Conservation (phyloP, 768 basidiomycete genomes). For the Boletus rubescentipes region DNA sequence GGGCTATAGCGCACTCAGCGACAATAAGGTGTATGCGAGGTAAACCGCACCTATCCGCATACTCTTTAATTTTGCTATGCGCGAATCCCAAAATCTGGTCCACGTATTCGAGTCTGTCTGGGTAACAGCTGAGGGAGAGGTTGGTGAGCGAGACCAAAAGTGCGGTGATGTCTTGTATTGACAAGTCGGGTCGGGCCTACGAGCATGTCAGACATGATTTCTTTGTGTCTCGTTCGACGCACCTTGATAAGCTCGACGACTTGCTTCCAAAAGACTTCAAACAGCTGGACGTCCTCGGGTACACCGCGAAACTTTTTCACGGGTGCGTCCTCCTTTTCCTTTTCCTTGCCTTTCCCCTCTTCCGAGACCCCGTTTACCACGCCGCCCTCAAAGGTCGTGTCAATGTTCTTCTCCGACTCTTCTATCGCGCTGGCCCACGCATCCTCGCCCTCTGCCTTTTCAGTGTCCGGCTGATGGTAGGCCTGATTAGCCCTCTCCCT, state of each 20-base stretch:
- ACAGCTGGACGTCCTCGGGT: slow-evolving; percentile 91
- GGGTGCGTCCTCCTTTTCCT: slow-evolving; percentile 55
- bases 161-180: slow-evolving; percentile 97
- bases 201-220: slow-evolving; percentile 1
- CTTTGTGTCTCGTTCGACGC: slow-evolving; percentile 17
- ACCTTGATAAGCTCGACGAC: slow-evolving; percentile 98
- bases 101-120: slow-evolving; percentile 94
- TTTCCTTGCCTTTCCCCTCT: slow-evolving; percentile 47
- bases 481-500: slow-evolving; percentile 60
- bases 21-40: too few species aligned
- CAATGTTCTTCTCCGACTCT: slow-evolving; percentile 21
- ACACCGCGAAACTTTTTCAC: slow-evolving; percentile 91
- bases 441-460: slow-evolving; percentile 23
- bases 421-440: slow-evolving; percentile 25
- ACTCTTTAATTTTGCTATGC: slow-evolving; percentile 81
- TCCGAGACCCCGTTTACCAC: slow-evolving; percentile 22
- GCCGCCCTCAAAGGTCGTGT: not conserved
- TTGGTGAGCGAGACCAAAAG: slow-evolving; percentile 94
- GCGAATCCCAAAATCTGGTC: slow-evolving; percentile 94
- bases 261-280: slow-evolving; percentile 99
- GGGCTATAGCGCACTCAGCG: slow-evolving; percentile 57
- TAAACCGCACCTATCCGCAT: slow-evolving; percentile 62
- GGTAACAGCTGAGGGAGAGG: slow-evolving; percentile 94
- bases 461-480: slow-evolving; percentile 36
- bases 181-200: slow-evolving; percentile 94